phyloP scores from a whole-genome alignment of 2,329 filamentous ascomycete genomes.

The Dactylellina leptospora region DNA sequence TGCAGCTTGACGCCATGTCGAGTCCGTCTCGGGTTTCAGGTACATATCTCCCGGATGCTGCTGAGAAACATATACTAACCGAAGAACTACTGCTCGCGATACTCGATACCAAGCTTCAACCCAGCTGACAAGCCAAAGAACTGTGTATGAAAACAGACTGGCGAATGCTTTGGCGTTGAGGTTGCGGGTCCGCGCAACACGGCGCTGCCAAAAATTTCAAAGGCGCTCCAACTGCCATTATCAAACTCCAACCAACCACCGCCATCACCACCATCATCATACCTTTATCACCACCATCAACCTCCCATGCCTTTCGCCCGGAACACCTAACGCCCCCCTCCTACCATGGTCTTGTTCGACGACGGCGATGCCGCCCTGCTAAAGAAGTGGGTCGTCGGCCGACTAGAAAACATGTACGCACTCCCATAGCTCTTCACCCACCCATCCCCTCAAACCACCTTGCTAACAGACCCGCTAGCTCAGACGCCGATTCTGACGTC shows the following conservation, averaged over 20 bases:
- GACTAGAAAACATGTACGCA: conserved; percentile 76
- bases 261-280: conserved; percentile 1
- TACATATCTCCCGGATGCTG: too few relatives aligned
- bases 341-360: conserved; percentile 68
- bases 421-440: conserved; percentile 14
- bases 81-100: too few relatives aligned
- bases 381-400: conserved; percentile 80
- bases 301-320: conserved; percentile 1
- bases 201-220: conserved; percentile 32
- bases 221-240: not conserved
- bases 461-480: conserved; percentile 63
- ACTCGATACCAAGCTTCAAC: too few relatives aligned
- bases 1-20: too few relatives aligned
- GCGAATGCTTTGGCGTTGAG: too few relatives aligned
- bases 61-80: too few relatives aligned
- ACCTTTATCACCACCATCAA: not conserved
- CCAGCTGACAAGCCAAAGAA: too few relatives aligned
- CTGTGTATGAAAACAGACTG: too few relatives aligned
- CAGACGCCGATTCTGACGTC: conserved; percentile 81
- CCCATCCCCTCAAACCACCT: not conserved
- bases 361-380: conserved; percentile 71
- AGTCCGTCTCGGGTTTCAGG: too few relatives aligned
- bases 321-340: not conserved
- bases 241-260: not conserved
- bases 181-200: not conserved